These are phyloP conservation scores for Porogramme epimiltina DNA, from an alignment of 1,284 basidiomycete species.

Conservation along the genomic window DNA sequence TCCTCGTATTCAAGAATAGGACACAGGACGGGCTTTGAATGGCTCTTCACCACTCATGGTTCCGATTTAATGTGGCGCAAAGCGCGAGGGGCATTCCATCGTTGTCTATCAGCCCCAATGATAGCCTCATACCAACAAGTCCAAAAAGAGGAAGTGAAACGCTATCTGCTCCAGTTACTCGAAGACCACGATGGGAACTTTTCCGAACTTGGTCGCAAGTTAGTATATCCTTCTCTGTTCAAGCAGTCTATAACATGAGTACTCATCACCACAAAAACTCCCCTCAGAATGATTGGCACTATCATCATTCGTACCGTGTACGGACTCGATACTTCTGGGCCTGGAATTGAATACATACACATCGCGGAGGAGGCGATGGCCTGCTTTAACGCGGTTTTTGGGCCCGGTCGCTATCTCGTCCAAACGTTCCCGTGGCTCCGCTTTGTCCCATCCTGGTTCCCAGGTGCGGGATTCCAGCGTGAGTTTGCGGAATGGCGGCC, in stretches of 20 bases:
- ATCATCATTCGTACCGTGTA: conserved; percentile 31
- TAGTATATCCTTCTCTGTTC: neutral
- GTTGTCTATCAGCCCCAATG: conserved; percentile 4
- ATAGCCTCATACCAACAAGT: neutral
- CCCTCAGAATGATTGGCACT: conserved; percentile 27
- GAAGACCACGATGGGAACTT: neutral
- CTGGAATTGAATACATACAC: conserved; percentile 8
- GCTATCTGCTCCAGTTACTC: neutral
- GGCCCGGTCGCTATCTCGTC: conserved; percentile 2
- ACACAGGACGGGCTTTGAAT: conserved; percentile 2
- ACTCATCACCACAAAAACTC: no score
- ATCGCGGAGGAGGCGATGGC: conserved; percentile 9
- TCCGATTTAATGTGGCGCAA: conserved; percentile 6
- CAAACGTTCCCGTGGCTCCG: conserved; percentile 13
- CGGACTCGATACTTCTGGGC: conserved; percentile 26
- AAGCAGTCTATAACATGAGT: neutral
- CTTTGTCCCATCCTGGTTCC: conserved; percentile 14
- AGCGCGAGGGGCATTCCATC: conserved; percentile 10
- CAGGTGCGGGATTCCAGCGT: conserved; percentile 5
- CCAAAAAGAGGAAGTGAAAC: neutral
- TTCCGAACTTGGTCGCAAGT: neutral
- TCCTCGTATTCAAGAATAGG: neutral
- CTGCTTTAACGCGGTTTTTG: neutral
- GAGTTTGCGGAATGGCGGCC: neutral
- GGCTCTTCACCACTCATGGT: neutral